A percentile compares a stretch with the other conserved stretches of the same genome.
These are phyloP conservation scores for Citrus medica DNA, from an alignment of 345 rosid genomes.

Conservation along the genomic window DNA sequence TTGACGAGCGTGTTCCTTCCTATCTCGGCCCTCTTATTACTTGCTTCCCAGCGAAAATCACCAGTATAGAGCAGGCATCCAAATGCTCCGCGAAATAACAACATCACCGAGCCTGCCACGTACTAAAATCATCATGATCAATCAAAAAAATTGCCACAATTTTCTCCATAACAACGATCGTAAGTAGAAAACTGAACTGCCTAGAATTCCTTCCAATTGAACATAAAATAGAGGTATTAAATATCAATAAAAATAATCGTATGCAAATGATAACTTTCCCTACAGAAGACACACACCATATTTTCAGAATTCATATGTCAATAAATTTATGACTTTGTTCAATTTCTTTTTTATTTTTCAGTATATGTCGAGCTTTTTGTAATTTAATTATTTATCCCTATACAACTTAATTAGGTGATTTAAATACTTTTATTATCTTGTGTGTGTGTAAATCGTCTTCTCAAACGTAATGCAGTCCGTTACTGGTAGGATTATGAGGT, in stretches of 20 bases:
- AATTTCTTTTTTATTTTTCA: neutral
- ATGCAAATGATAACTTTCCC: no score
- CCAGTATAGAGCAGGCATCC: constrained; percentile 74
- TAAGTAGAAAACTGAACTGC: neutral
- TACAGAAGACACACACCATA: no score
- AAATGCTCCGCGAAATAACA: constrained; percentile 69
- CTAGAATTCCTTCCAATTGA: neutral
- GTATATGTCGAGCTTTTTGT: neutral
- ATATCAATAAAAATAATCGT: neutral
- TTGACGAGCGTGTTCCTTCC: constrained; percentile 34
- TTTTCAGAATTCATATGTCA: no score
- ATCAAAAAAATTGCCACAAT: neutral
- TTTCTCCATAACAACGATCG: neutral
- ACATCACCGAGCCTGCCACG: constrained; percentile 63
- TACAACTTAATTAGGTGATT: neutral
- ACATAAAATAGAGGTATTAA: neutral
- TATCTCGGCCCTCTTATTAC: constrained; percentile 25
- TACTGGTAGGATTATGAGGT: no score
- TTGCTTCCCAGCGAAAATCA: constrained; percentile 67
- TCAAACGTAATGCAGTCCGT: neutral
- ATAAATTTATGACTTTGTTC: neutral
- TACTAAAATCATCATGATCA: neutral
- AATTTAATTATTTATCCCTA: neutral
- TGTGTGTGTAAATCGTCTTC: neutral
- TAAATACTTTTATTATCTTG: neutral